Conservation (phyloP, 2,329 filamentous ascomycete species). For the Hypoxylon sp. region DNA sequence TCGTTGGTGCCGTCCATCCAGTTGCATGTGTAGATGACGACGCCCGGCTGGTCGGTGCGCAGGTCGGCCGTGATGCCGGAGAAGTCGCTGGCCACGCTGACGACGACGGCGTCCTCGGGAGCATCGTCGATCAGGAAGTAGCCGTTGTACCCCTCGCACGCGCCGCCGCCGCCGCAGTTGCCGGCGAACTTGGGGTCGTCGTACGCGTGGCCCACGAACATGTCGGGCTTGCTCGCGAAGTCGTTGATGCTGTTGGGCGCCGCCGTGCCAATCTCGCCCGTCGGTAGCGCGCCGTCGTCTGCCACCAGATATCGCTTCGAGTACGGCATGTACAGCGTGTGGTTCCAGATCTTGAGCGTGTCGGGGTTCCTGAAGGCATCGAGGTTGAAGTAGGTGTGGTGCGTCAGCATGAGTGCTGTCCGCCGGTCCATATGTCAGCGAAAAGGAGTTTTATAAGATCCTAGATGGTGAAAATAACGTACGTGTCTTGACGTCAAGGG, state of each 20-base stretch:
- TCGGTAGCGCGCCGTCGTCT: slow-evolving; percentile 65
- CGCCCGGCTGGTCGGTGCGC: slow-evolving; percentile 72
- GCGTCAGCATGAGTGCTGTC: slow-evolving; percentile 66
- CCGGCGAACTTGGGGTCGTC: slow-evolving; percentile 62
- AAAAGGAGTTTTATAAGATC: slow-evolving; percentile 15
- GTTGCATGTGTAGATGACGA: slow-evolving; percentile 75
- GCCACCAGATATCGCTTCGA: slow-evolving; percentile 64
- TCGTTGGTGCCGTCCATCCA: slow-evolving; percentile 59
- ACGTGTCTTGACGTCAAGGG: slow-evolving; percentile 58
- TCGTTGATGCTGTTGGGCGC: slow-evolving; percentile 66
- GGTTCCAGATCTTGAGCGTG: slow-evolving; percentile 64
- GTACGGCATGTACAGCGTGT: slow-evolving; percentile 70
- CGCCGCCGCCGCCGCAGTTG: slow-evolving; percentile 67
- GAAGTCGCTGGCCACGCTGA: slow-evolving; percentile 63
- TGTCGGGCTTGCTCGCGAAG: slow-evolving; percentile 69
- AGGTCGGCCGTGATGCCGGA: slow-evolving; percentile 73
- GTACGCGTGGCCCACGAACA: slow-evolving; percentile 67
- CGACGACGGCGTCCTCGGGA: slow-evolving; percentile 51
- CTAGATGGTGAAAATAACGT: slow-evolving; percentile 29
- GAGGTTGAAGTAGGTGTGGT: slow-evolving; percentile 74
- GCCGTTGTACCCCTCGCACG: slow-evolving; percentile 78
- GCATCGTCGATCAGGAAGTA: slow-evolving; percentile 57
- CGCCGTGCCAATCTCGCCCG: slow-evolving; percentile 66
- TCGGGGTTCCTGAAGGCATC: slow-evolving; percentile 68
- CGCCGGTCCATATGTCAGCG: slow-evolving; percentile 35